Evolutionary conservation across 768 basidiomycete species (phyloP), one percentile per base, ranked within the genome.

Genomic region (Boletellus sp.): DNA sequence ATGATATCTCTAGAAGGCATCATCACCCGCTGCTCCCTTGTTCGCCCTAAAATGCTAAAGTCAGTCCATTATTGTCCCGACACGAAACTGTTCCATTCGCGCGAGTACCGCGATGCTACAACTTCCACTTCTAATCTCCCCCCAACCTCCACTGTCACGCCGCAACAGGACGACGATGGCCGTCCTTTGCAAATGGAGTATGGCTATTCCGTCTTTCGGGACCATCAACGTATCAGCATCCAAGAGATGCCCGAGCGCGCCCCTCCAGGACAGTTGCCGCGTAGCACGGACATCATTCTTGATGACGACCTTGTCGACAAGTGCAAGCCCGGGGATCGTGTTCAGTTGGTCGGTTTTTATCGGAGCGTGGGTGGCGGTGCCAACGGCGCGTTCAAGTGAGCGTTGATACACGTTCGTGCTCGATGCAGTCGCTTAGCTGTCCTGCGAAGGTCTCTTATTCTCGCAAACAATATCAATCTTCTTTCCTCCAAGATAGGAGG

Each of bases 221-320:
- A 99, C 70, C 92, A 98, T 69, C 96, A 99, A 70, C 84, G 93
- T 56, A 90, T 98, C 64, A 93, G 85, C 68, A 98, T 99, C 54
- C 96, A 99, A 72, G 96, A 99, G 65, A 98, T 99, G 95, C 96
- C 96, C 3, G 96, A 99, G 71, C 84, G 96, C 20, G 94, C 96
- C 13, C 96, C 96, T 22, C 90, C 96, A 38, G 96, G 96, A 24
- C 95, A 97, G 68, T 76, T 99, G 24, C 96, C 96, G 39, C 80
- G 96, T 42, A 94, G 94, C 61, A 94, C 93, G 32, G 96, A 99
- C 68, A 87, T 98, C 45, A 90, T 97, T 39, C 71, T 97, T 55
- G 95, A 96, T 58, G 94, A 96, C 55, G 96, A 99, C 67, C 74
- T 98, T 43, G 96, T 99, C 28, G 96, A 99, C 71, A 86, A 83